Base-by-base conservation (phyloP, 2,329 filamentous ascomycete genomes). In the Fusarium longipes region DNA sequence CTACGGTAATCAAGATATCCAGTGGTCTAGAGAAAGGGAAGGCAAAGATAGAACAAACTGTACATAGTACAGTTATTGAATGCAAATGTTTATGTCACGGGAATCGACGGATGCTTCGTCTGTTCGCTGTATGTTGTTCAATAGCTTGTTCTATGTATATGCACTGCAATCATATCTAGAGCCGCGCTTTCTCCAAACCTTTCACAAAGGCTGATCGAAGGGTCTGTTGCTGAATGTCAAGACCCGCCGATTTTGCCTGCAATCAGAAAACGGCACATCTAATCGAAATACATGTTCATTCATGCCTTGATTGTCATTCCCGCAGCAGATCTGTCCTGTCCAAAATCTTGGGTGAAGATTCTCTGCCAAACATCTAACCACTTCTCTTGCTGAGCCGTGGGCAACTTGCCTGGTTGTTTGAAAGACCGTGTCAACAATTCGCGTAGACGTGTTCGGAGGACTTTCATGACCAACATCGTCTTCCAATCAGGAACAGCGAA, bases 401-500 rank as follows among this genome's bases (percentile, higher is more conserved):
- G 84, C 27, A 87, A 74, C 68, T 87, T 89, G 12, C 88, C 88
- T 0, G 88, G 88, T 67, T 82, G 85, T 77, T 88, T 91, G 81
- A 96, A 93, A 22, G 87, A 85, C 29, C 86, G 84, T 1, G 87
- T 87, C 44, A 97, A 82, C 38, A 96, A 86, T 68, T 97, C 93
- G 67, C 90, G 88, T 18, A 97, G 82, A 25, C 91, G 86, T 3
- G 84, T 82, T 20, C 93, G 87, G 52, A 98, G 81, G 8, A 89
- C 87, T 79, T 97, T 97, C 74, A 99, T 81, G n/a, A 91, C 93
- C 33, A 97, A 86, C 84, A 96, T 90, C 1, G 90, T 90, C 79
- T 94, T 96, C 94, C 95, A 98, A 75, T 97, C 92, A 6, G 89
- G 86, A 1, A 96, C 86, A 22, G 91, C 87, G 76, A 98, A 97